Percentiles rank a stretch among this genome's conserved stretches.
Evolutionary conservation across 345 rosid genomes (phyloP).

Genomic region (Salix suchowensis): DNA sequence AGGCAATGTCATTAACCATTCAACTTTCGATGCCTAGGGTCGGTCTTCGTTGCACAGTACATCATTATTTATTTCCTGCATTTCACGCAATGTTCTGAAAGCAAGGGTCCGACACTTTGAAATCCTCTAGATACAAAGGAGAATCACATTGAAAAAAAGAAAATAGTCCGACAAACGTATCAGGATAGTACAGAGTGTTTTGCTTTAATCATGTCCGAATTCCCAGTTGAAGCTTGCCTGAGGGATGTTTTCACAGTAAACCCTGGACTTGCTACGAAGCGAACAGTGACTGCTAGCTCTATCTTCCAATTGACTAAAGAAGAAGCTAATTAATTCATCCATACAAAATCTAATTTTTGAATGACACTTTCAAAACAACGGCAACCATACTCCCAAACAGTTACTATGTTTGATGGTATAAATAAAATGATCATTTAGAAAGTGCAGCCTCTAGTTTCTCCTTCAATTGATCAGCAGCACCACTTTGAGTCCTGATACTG

Average conservation of each 20-base stretch:
- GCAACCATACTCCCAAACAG: too few relatives aligned
- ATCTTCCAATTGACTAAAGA: neutral
- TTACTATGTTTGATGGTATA: neutral
- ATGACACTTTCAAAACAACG: too few relatives aligned
- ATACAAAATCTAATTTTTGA: neutral
- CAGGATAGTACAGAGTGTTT: neutral
- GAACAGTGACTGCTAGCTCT: neutral
- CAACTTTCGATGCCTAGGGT: neutral
- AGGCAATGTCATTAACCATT: neutral
- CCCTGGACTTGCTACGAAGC: neutral
- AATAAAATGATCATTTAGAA: conserved; percentile 34
- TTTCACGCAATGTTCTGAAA: neutral
- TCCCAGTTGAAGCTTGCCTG: neutral
- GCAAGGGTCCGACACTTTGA: neutral
- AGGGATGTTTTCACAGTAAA: neutral
- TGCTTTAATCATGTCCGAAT: neutral
- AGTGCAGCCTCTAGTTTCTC: conserved; percentile 68
- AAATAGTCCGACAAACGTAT: neutral
- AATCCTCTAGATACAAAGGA: neutral
- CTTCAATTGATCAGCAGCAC: conserved; percentile 77
- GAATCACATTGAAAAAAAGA: neutral
- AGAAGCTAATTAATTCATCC: neutral
- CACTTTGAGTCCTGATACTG: conserved; percentile 55
- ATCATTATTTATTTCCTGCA: neutral
- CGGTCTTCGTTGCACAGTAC: neutral